These are phyloP conservation scores for Lactifluus volemus DNA, from an alignment of 768 basidiomycete species.

Conservation along the genomic window DNA sequence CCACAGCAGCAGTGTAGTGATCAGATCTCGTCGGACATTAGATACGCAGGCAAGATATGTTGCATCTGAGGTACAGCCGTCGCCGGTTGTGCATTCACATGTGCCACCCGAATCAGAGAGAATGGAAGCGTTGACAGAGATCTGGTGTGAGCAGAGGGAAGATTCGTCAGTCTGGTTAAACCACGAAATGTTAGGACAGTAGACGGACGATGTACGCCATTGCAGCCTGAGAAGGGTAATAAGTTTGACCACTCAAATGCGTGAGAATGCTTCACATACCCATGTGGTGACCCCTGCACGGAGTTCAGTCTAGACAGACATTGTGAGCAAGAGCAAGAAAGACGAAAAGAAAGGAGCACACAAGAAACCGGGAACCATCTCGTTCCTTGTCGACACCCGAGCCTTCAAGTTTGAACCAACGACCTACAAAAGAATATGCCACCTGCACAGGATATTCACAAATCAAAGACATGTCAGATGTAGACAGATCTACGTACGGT, in stretches of 20 bases:
- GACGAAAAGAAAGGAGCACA: slow-evolving; percentile 14
- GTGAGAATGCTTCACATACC: slow-evolving; percentile 34
- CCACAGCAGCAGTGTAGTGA: slow-evolving; percentile 76
- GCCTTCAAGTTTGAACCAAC: slow-evolving; percentile 30
- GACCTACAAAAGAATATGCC: slow-evolving; percentile 26
- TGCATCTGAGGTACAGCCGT: slow-evolving; percentile 45
- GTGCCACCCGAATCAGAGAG: slow-evolving; percentile 71
- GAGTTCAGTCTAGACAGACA: slow-evolving; percentile 50
- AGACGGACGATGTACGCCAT: slow-evolving; percentile 71
- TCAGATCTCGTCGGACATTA: slow-evolving; percentile 65
- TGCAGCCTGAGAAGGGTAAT: slow-evolving; percentile 41
- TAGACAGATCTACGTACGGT: neutral
- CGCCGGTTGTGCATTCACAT: slow-evolving; percentile 58
- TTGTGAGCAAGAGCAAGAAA: neutral
- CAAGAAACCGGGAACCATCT: slow-evolving; percentile 28
- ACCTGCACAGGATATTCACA: slow-evolving; percentile 17
- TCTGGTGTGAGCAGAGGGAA: slow-evolving; percentile 33
- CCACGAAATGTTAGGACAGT: neutral
- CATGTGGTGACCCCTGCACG: slow-evolving; percentile 77
- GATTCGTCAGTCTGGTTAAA: neutral
- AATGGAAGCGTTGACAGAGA: slow-evolving; percentile 80
- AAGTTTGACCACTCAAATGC: slow-evolving; percentile 11
- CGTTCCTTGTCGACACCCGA: slow-evolving; percentile 28
- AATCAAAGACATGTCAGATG: no score
- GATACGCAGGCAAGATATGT: slow-evolving; percentile 46